Base-by-base conservation (phyloP, 2,329 filamentous ascomycete genomes). In the Pseudopyricularia cyperi region DNA sequence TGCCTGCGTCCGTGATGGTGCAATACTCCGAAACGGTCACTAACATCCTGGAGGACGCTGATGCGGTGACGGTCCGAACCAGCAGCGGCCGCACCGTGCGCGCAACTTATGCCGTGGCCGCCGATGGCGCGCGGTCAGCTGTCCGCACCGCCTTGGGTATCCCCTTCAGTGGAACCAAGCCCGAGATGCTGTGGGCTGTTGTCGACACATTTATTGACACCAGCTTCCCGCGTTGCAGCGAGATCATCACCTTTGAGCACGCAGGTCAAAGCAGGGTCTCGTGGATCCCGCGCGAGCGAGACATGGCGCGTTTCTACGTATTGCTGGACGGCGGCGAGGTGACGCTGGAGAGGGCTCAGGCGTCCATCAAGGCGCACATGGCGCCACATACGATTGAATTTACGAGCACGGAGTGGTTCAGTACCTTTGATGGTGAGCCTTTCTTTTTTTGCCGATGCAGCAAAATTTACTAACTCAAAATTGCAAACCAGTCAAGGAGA, bases 61-160 rank as follows among this genome's bases (percentile, higher is more conserved):
- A 57, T 2, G 61, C 60, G 8, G 61, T 58, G 14, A 59, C 56
- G 0, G 58, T 57, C 35, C 28, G 7, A 0, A 44, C 12, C n/a
- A 44, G 39, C 12, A 33, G n/a, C 2, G 26, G 35, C 37, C 56
- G 60, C 49, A 55, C 52, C 24, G 42, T 64, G 39, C 55, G 59
- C 4, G 58, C 52, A 14, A 59, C 57, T 33, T 74, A 68, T 51
- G 64, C 73, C 24, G 65, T 71, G n/a, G 71, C 71, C 7, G 72
- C 69, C 39, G 72, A 75, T 52, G 71, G 72, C 1, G 64, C 69
- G 1, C 69, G 69, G 56, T 71, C 68, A n/a, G 56, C 57, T 4
- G 70, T 74, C 5, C 67, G 71, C 8, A 65, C 65, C 48, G 54
- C 57, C 2, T n/a, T 42, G n/a, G 17, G 9, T 7, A 42, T 42